Evolutionary conservation across 192 early-diverging fungal species (phyloP).

Genomic region (Phycomyces blakesleeanus): DNA sequence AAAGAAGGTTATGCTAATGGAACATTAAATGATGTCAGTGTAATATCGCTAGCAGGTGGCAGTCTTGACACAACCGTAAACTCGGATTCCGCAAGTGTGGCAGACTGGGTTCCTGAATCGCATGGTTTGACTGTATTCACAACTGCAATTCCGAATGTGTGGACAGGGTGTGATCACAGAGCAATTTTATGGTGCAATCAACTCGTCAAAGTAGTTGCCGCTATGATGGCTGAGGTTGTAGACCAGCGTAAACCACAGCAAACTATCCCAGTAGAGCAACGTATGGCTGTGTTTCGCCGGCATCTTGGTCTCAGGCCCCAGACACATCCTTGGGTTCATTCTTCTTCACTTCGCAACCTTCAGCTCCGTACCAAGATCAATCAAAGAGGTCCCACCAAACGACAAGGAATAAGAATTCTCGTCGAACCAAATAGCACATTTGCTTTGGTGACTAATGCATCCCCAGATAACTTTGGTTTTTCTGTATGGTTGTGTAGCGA

Average conservation of each 20-base stretch:
- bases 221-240: slow-evolving; percentile 53
- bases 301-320: slow-evolving; percentile 39
- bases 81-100: slow-evolving; percentile 70
- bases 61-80: slow-evolving; percentile 81
- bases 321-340: neutral
- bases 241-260: slow-evolving; percentile 56
- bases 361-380: neutral
- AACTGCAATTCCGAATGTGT: slow-evolving; percentile 76
- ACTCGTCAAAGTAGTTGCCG: slow-evolving; percentile 62
- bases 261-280: slow-evolving; percentile 48
- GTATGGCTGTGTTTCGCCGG: slow-evolving; percentile 56
- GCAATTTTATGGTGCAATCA: slow-evolving; percentile 93
- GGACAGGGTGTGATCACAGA: slow-evolving; percentile 85
- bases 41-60: slow-evolving; percentile 90
- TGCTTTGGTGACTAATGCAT: too few species aligned
- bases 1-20: slow-evolving; percentile 24
- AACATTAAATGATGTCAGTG: slow-evolving; percentile 50
- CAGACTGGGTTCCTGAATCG: slow-evolving; percentile 52
- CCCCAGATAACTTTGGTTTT: too few species aligned
- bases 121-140: slow-evolving; percentile 80
- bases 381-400: too few species aligned
- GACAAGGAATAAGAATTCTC: too few species aligned
- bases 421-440: too few species aligned
- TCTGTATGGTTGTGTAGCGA: too few species aligned
- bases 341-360: neutral